These are phyloP conservation scores for Sclerotinia borealis DNA, from an alignment of 2,329 filamentous ascomycete species.

Conservation along the genomic window DNA sequence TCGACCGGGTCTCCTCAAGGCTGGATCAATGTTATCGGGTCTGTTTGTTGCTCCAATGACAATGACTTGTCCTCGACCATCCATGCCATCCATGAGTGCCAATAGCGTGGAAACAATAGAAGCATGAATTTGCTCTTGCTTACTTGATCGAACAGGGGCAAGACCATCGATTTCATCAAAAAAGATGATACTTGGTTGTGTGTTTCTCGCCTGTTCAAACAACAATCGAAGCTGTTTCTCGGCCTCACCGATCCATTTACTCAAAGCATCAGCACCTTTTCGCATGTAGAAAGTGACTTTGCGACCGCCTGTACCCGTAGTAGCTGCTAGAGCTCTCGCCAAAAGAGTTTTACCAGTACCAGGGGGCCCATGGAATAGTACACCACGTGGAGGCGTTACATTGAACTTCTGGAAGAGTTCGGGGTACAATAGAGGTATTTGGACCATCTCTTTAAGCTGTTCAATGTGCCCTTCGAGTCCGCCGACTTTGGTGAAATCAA, in stretches of 20 bases:
- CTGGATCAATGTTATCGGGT: conserved; percentile 92
- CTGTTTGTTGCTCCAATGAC: conserved; percentile 98
- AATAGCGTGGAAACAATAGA: conserved; percentile 95
- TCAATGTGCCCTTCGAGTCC: conserved; percentile 91
- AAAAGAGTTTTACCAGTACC: conserved; percentile 95
- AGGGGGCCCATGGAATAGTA: conserved; percentile 93
- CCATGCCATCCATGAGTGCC: conserved; percentile 96
- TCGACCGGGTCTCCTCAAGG: conserved; percentile 84
- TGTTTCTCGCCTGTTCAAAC: conserved; percentile 93
- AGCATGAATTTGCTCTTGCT: conserved; percentile 97
- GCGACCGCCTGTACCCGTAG: conserved; percentile 77
- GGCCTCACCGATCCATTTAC: conserved; percentile 98
- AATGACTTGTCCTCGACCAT: conserved; percentile 95
- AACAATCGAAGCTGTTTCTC: conserved; percentile 89
- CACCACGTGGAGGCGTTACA: conserved; percentile 88
- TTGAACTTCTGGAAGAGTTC: conserved; percentile 89
- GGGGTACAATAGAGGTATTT: conserved; percentile 86
- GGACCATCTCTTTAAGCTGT: conserved; percentile 97
- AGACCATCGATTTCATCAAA: conserved; percentile 98
- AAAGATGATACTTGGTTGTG: conserved; percentile 97
- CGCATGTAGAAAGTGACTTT: conserved; percentile 99
- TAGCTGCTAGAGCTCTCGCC: conserved; percentile 85
- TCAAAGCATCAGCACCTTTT: conserved; percentile 93
- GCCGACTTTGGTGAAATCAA: conserved; percentile 92
- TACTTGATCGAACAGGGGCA: conserved; percentile 91